Base-by-base conservation (phyloP, 2,329 filamentous ascomycete species). In the Talaromyces amestolkiae region DNA sequence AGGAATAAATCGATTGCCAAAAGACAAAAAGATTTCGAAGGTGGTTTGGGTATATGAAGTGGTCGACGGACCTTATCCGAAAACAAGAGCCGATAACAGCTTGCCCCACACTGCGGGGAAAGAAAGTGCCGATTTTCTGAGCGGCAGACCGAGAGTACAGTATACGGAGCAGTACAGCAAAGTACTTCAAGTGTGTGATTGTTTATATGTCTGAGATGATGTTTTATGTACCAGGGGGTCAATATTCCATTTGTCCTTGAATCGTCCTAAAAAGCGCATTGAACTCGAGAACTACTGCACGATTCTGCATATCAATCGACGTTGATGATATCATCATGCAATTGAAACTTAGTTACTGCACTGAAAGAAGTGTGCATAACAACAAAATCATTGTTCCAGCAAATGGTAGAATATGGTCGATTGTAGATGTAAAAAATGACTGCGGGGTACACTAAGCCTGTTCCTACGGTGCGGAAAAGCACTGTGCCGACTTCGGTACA, bases 61-160 rank as follows among this genome's bases (percentile, higher is more conserved):
- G 1, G 31, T 54, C 2, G 51, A 56, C 13, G 33, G 33, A 54
- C 51, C n/a, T 41, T 45, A 61, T 61, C 64, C 64, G 64, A 66
- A 58, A 49, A 49, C 64, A 58, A 53, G 51, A 66, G 64, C 64
- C 64, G 64, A 65, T 43, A 65, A 61, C 43, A 39, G 24, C 33
- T 13, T 24, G 61, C 61, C 51, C 61, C 61, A 63, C 61, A 58
- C 37, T 54, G 61, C 61, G 61, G 61, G 61, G 61, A 56, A 63
- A 56, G 41, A 43, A 41, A 63, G 37, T 63, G 49, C 61, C 61
- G 61, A 54, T 33, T 43, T 13, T 31, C 19, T 15, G 6, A 13
- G n/a, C 31, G 51, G 31, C 49, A 54, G 24, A n/a, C 27, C 5
- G 27, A 7, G 5, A 31, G 27, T 31, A 6, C 27, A 31, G 27